Conservation (phyloP, 352 stramenopile genomes). For the Pythium monospermum region DNA sequence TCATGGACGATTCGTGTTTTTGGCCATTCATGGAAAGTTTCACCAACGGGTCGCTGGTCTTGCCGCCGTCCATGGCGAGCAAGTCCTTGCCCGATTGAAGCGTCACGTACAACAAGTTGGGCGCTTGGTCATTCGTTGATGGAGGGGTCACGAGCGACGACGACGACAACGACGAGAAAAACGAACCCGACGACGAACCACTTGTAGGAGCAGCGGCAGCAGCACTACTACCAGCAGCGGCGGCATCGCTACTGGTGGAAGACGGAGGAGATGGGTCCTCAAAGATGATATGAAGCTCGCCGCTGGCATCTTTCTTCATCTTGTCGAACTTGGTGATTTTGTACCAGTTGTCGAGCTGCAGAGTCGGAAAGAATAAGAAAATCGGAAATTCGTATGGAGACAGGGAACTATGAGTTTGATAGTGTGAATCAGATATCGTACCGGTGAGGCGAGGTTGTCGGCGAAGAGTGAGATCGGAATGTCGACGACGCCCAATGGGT, state of each 20-base stretch:
- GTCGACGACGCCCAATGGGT: conserved; percentile 62
- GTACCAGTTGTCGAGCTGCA: conserved; percentile 63
- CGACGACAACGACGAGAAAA: conserved; percentile 1
- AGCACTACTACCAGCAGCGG: not conserved
- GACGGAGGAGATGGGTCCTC: conserved; percentile 14
- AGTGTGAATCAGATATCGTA: too few species aligned
- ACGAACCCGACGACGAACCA: not conserved
- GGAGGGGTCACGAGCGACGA: conserved; percentile 22
- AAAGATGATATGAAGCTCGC: conserved; percentile 55
- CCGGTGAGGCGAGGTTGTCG: conserved; percentile 23
- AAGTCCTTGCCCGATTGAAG: conserved; percentile 73
- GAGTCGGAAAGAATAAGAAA: not conserved
- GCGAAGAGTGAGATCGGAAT: conserved; percentile 58
- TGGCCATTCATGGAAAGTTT: conserved; percentile 71
- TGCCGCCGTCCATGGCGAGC: conserved; percentile 83
- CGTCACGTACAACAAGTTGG: conserved; percentile 69
- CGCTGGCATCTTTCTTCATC: conserved; percentile 70
- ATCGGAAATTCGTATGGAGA: not conserved
- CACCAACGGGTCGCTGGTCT: conserved; percentile 84
- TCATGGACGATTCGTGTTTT: conserved; percentile 73
- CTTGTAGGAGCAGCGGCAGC: not conserved
- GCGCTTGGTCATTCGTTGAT: conserved; percentile 23
- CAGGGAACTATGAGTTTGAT: too few species aligned
- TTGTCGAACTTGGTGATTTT: conserved; percentile 51
- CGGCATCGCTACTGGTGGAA: not conserved